These are phyloP conservation scores for Parasarocladium wereldwijsianum DNA, from an alignment of 2,329 filamentous ascomycete genomes.

Conservation along the genomic window DNA sequence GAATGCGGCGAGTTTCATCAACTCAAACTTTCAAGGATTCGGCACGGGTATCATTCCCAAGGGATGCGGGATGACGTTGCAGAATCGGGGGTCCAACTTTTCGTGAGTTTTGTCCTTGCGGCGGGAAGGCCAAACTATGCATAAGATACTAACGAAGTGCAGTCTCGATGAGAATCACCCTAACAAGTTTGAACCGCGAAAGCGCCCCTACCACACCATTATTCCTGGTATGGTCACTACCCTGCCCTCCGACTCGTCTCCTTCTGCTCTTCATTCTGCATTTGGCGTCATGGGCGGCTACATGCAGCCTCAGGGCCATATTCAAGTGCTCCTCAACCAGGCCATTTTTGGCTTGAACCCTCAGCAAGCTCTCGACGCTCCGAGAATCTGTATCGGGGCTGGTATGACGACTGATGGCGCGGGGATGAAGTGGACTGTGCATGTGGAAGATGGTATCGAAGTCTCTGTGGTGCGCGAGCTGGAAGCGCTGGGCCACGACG, in stretches of 20 bases:
- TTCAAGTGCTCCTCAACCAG: slow-evolving; percentile 86
- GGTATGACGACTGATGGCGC: slow-evolving; percentile 45
- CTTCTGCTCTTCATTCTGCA: slow-evolving; percentile 71
- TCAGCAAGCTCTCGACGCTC: slow-evolving; percentile 80
- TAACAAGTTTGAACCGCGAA: slow-evolving; percentile 65
- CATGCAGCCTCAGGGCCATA: slow-evolving; percentile 95
- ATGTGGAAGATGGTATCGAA: slow-evolving; percentile 70
- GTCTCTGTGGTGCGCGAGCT: slow-evolving; percentile 53
- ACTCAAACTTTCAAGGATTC: slow-evolving; percentile 83
- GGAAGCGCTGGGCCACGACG: slow-evolving; percentile 54
- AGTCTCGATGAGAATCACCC: slow-evolving; percentile 52
- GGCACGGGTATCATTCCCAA: slow-evolving; percentile 74
- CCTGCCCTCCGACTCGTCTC: slow-evolving; percentile 53
- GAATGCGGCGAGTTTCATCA: slow-evolving; percentile 93
- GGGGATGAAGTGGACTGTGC: slow-evolving; percentile 49
- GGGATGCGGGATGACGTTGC: slow-evolving; percentile 82
- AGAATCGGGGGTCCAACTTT: slow-evolving; percentile 88
- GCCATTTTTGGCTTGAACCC: slow-evolving; percentile 67
- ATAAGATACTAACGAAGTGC: not conserved
- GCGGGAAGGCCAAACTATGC: not conserved
- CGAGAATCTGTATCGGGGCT: slow-evolving; percentile 75
- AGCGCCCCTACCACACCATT: slow-evolving; percentile 94
- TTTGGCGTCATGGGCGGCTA: slow-evolving; percentile 98
- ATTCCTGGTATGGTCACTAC: slow-evolving; percentile 88
- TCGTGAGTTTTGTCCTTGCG: slow-evolving; percentile 17